A percentile compares a stretch with the other conserved stretches of the same genome.
Conservation (phyloP, 768 basidiomycete species). For the Phylloporus sp. region DNA sequence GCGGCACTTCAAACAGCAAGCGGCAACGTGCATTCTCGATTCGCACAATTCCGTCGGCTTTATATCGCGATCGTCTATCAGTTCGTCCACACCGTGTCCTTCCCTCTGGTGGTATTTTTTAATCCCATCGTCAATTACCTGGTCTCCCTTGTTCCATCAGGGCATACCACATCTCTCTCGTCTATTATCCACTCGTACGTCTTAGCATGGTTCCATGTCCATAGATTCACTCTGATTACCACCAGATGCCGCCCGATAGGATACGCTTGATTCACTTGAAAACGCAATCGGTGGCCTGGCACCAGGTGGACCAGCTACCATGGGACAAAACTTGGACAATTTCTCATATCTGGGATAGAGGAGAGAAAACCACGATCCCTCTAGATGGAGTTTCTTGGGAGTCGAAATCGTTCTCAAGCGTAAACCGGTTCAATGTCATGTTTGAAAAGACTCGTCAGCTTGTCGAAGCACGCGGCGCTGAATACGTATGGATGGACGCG, state of each 20-base stretch:
- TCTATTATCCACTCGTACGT: too few relatives aligned
- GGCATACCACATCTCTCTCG: neutral
- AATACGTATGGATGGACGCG: constrained; percentile 11
- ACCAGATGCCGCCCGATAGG: neutral
- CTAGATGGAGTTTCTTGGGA: neutral
- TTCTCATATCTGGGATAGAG: constrained; percentile 9
- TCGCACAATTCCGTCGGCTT: neutral
- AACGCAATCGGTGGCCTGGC: neutral
- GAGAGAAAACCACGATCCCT: neutral
- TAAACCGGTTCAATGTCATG: constrained; percentile 1
- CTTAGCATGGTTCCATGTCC: neutral
- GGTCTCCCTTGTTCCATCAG: neutral
- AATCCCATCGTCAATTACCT: too few relatives aligned
- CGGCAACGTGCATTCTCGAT: too few relatives aligned
- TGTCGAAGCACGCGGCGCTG: neutral
- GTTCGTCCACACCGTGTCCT: too few relatives aligned
- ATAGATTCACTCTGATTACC: neutral
- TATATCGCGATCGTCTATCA: too few relatives aligned
- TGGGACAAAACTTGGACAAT: constrained; percentile 10
- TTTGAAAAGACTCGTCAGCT: neutral
- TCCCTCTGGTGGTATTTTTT: too few relatives aligned
- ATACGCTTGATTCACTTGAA: constrained; percentile 5
- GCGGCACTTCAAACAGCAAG: too few relatives aligned
- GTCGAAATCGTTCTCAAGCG: constrained; percentile 5
- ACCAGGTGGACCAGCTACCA: neutral